Evolutionary conservation across 108 stramenopile species (phyloP), one percentile per base, ranked within the genome.

Genomic region (Mediolabrus comicus): DNA sequence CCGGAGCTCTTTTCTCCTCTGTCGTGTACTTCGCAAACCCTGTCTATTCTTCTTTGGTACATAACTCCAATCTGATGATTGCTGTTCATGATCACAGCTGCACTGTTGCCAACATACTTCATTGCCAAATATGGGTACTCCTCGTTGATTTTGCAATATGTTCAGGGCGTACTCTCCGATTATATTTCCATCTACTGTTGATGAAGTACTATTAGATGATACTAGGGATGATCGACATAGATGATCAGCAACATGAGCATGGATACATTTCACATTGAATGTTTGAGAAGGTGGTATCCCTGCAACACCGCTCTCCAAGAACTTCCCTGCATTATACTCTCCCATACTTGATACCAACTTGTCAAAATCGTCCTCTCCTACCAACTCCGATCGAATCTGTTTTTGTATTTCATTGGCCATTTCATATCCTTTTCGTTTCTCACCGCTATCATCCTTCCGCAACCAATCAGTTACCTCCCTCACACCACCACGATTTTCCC

Each of bases 171-270:
- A 22, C 33, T 58, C 28, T 0, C 72, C 72, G 51, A 73, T 73
- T 11, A 73, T 31, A 13, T 73, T 73, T 1, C 63, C 59, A 3
- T 46, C 54, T 5, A 25, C 49, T 53, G 52, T 30, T 54, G 53
- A 24, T 3, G 26, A 11, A n/a, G 36, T 71, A 16, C 2, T 62
- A 24, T 43, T 46, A 12, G 35, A 14, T 28, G 19, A 30, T 17
- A n/a, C n/a, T n/a, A 35, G 19, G 39, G 70, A 62, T 33, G 54
- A 29, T 33, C 74, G 67, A 57, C 67, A 75, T 49, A 75, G 38
- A 62, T 75, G 68, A 69, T 75, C 74, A 17, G 68, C 74, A 2
- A 69, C 67, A n/a, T 69, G 68, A 0, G 74, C 74, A 62, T 75
- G 74, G 8, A 75, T 53, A 30, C 74, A 75, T 22, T 75, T 75